Percentiles rank a stretch among this genome's conserved stretches.
Conservation (phyloP, 805 yeast species). For the Candida koratica region DNA sequence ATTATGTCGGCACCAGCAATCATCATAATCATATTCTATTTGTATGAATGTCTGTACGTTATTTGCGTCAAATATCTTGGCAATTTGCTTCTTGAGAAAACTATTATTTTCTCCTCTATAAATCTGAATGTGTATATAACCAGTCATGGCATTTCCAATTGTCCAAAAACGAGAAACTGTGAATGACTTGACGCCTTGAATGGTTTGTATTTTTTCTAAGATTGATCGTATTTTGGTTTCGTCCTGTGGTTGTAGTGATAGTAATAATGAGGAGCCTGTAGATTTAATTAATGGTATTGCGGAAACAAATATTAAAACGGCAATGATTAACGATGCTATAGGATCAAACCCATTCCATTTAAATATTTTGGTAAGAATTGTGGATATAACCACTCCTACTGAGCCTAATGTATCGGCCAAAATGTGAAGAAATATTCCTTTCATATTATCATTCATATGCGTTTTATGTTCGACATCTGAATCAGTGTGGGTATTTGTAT, state of each 20-base stretch:
- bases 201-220: conserved; percentile 60
- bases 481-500: neutral
- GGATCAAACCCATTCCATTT: conserved; percentile 83
- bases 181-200: conserved; percentile 80
- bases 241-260: conserved; percentile 55
- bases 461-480: neutral
- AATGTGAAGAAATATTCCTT: conserved; percentile 90
- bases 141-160: conserved; percentile 31
- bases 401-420: conserved; percentile 96
- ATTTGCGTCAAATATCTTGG: conserved; percentile 46
- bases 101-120: conserved; percentile 62
- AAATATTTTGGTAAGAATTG: conserved; percentile 67
- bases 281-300: conserved; percentile 82
- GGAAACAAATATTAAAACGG: conserved; percentile 70
- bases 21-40: conserved; percentile 59
- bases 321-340: conserved; percentile 83
- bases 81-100: conserved; percentile 57
- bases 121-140: conserved; percentile 79
- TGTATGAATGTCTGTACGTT: conserved; percentile 60
- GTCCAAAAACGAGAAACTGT: conserved; percentile 95
- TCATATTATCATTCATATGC: conserved; percentile 70
- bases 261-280: conserved; percentile 68
- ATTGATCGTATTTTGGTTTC: conserved; percentile 63
- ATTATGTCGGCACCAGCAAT: conserved; percentile 60
- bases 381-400: conserved; percentile 92